These are phyloP conservation scores for Avicennia marina DNA, from an alignment of 257 asterid species.

Conservation along the genomic window DNA sequence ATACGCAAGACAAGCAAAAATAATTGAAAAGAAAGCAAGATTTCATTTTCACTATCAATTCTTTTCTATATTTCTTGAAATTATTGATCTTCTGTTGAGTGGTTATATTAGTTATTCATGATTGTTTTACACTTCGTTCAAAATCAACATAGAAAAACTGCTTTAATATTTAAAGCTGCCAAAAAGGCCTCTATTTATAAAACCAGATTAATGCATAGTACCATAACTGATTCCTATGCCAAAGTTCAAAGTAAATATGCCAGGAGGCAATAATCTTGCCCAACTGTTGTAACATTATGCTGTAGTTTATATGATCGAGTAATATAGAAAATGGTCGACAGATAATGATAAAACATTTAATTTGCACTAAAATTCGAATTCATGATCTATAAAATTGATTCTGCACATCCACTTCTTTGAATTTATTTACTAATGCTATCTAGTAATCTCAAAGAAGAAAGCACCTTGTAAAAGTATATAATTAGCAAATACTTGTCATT, in stretches of 20 bases:
- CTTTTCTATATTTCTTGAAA: neutral
- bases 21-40: neutral
- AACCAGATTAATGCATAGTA: too few species aligned
- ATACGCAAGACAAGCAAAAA: neutral
- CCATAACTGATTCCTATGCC: neutral
- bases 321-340: too few species aligned
- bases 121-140: too few species aligned
- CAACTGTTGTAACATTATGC: too few species aligned
- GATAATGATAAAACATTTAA: too few species aligned
- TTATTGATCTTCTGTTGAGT: too few species aligned
- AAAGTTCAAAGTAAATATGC: neutral
- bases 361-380: too few species aligned
- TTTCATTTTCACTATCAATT: neutral
- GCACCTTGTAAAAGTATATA: neutral
- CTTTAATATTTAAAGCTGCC: neutral
- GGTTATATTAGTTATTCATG: too few species aligned
- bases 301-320: too few species aligned
- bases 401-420: neutral
- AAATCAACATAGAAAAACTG: neutral
- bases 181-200: too few species aligned
- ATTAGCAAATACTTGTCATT: neutral
- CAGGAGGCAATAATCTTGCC: too few species aligned
- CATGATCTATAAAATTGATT: too few species aligned
- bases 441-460: neutral
- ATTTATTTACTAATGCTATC: neutral